Evolutionary conservation across 345 rosid genomes (phyloP), one percentile per base, ranked within the genome.

Genomic region (Clarkia xantiana): DNA sequence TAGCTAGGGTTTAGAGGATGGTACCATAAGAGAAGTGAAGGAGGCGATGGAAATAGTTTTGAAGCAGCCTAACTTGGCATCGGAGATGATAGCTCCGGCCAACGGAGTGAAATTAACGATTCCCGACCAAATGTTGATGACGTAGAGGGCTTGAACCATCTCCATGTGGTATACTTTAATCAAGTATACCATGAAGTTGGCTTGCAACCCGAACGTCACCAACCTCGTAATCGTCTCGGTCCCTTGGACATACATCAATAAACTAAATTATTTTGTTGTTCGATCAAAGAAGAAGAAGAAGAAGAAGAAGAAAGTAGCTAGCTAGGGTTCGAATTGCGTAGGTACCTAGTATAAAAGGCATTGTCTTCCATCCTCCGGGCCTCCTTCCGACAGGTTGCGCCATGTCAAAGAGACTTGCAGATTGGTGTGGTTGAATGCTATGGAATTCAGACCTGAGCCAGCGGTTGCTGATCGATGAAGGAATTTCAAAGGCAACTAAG

Each of bases 341-440:
- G 46, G 22, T 34, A 83, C 91, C 94, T 74, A 87, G 55, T 42
- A 84, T 76, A 54, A 52, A 81, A 36, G 94, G 82, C 80, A 87
- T 87, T 60, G 82, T 68, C 72, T 51, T 84, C 94, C 96, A 87
- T 69, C 88, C 96, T 3, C 76, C 78, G 19, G 81, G 80, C 60
- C 67, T 62, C 56, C 67, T 75, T 45, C 54, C 58, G 10, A 29
- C 52, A 9, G 57, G 85, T n/a, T 82, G 72, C 53, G 85, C 69
- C 0, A 78, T 42, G 6, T 90, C 80, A n/a, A n/a, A n/a, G n/a
- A n/a, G n/a, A 40, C 49, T n/a, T n/a, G n/a, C n/a, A n/a, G n/a
- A n/a, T n/a, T n/a, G n/a, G n/a, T n/a, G n/a, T n/a, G n/a, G n/a
- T n/a, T n/a, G n/a, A n/a, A n/a, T n/a, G n/a, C n/a, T n/a, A n/a